These are phyloP conservation scores for Pythium phragmitis DNA, from an alignment of 352 stramenopile species.

Conservation along the genomic window DNA sequence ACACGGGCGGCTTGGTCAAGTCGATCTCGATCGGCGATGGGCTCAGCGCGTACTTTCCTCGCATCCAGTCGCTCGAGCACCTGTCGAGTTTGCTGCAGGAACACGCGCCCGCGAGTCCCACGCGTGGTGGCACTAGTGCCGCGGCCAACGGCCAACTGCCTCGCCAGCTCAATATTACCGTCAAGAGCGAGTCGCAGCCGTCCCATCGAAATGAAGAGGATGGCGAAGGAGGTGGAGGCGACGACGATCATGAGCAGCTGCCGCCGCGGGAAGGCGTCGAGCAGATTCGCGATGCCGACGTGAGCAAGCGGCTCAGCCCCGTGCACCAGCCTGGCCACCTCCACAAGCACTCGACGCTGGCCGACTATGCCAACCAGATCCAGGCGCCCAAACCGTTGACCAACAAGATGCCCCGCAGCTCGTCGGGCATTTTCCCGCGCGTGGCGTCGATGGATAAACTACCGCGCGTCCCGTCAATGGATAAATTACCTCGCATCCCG, in stretches of 20 bases:
- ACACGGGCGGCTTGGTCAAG: constrained; percentile 40
- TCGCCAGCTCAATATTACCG: constrained; percentile 2
- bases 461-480: constrained; percentile 46
- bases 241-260: background rate
- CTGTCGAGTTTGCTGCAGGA: constrained; percentile 70
- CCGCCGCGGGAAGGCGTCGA: background rate
- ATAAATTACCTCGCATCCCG: constrained; percentile 66
- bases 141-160: background rate
- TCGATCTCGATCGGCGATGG: constrained; percentile 62
- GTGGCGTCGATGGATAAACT: constrained; percentile 75
- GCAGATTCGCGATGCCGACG: constrained; percentile 25
- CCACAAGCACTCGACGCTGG: constrained; percentile 16
- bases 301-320: constrained; percentile 45
- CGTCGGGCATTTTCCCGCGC: constrained; percentile 77
- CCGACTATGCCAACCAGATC: constrained; percentile 56
- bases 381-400: constrained; percentile 74
- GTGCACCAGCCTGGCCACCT: constrained; percentile 5
- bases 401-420: constrained; percentile 78
- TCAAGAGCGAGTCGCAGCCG: constrained; percentile 8
- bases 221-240: background rate
- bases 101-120: constrained; percentile 52
- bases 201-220: background rate
- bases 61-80: constrained; percentile 79
- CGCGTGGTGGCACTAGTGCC: background rate
- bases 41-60: constrained; percentile 69